These are phyloP conservation scores for Phaeophleospora eucalypticola DNA, from an alignment of 2,329 filamentous ascomycete genomes.

Conservation along the genomic window DNA sequence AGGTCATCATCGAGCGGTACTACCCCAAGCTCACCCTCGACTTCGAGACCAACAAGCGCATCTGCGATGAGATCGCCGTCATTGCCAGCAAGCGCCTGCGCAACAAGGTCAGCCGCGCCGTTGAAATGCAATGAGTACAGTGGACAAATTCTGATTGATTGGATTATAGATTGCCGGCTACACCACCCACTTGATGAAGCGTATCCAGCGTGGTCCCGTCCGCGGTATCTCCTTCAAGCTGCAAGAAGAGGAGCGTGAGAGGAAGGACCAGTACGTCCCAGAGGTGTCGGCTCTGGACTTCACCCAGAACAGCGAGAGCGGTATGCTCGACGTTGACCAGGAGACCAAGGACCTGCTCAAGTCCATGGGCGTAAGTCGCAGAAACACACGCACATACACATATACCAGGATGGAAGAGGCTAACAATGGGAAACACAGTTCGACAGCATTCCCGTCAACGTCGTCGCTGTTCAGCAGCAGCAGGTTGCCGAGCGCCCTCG, in stretches of 20 bases:
- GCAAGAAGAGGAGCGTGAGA: slow-evolving; percentile 99
- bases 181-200: slow-evolving; percentile 97
- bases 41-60: slow-evolving; percentile 99
- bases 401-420: slow-evolving; percentile 70
- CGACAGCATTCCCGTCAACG: slow-evolving; percentile 95
- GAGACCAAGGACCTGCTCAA: slow-evolving; percentile 99
- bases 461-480: slow-evolving; percentile 83
- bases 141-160: neutral
- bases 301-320: slow-evolving; percentile 86
- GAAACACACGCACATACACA: slow-evolving; percentile 38
- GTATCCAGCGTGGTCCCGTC: slow-evolving; percentile 98
- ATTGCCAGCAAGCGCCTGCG: slow-evolving; percentile 98
- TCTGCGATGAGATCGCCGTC: slow-evolving; percentile 99
- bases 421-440: slow-evolving; percentile 62
- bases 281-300: slow-evolving; percentile 99
- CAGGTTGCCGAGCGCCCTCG: slow-evolving; percentile 78
- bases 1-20: slow-evolving; percentile 99
- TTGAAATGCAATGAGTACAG: neutral
- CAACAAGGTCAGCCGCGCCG: slow-evolving; percentile 73
- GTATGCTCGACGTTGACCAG: slow-evolving; percentile 88
- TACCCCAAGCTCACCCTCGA: slow-evolving; percentile 94
- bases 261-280: slow-evolving; percentile 99
- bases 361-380: slow-evolving; percentile 84
- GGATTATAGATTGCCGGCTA: slow-evolving; percentile 80
- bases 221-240: slow-evolving; percentile 99